Base-by-base conservation (phyloP, 176 grass and related monocot species). In the Poa annua region DNA sequence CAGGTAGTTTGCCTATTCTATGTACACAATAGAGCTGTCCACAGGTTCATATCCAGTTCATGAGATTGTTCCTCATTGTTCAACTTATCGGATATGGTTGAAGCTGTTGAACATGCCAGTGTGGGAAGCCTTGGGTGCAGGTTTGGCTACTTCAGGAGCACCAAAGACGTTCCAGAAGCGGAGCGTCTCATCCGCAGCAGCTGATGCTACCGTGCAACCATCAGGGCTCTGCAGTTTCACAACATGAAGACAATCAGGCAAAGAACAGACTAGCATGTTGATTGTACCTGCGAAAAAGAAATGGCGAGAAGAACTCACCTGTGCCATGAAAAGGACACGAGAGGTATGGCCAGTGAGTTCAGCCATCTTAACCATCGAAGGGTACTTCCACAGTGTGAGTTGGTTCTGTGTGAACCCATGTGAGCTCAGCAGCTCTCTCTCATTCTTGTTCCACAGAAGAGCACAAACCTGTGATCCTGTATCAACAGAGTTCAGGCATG, bases 121-220 rank as follows among this genome's bases (percentile, higher is more conserved):
- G 39, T 80, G 74, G 1, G 83, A 74, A 71, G 89, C 36, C 74
- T 89, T 91, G 64, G 77, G 76, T 78, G 86, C 83, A 69, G 83
- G 81, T 66, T 94, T 94, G 45, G 92, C 49, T 10, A 52, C 42
- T 84, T 91, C 86, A 65, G 86, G 89, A 78, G 80, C 52, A 38
- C 86, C 92, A 74, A 94, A 94, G 21, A 94, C 84, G 15, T 94
- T 91, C 92, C 92, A 94, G 62, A 94, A 94, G 33, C 86, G 87
- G 3, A 94, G 76, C 26, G 89, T 91, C 78, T 94, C 92, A 25
- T 94, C 92, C 7, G 86, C 92, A 66, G 92, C 83, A 74, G 89
- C 92, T 74, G 92, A 94, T 57, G 86, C 92, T 13, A 91, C 92
- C 1, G 83, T 91, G 86, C 86, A 86, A 51, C 92, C 89, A 82